Base-by-base conservation (phyloP, 163 green algal genomes). In the Chlamydomonas reinhardtii region DNA sequence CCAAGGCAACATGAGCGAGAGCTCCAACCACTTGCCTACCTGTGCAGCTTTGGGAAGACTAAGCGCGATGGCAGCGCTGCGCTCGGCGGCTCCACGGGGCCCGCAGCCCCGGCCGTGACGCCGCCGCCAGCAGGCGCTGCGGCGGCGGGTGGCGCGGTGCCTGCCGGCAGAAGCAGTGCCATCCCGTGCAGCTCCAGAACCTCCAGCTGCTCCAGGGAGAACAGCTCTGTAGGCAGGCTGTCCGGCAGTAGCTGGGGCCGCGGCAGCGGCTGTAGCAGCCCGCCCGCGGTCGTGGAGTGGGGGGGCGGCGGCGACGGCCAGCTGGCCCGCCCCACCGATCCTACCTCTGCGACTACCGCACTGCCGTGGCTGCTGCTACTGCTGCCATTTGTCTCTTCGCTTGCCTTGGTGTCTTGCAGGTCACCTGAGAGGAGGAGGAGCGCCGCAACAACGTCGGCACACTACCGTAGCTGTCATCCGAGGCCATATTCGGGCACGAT, bases 111-210 rank as follows among this genome's bases (percentile, higher is more conserved):
- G 1, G 11, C 48, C 65, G 12, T 39, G 11, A 37, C 4, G 14
- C 11, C 20, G 34, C 34, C n/a, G 71, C 8, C 14, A 56, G 32
- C 19, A 34, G 11, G 17, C 16, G 32, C 66, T 22, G 27, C 66
- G n/a, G 17, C 65, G 25, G 25, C 65, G n/a, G n/a, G n/a, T n/a
- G n/a, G n/a, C n/a, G n/a, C n/a, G n/a, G n/a, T n/a, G n/a, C n/a
- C n/a, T n/a, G n/a, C 19, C 65, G 52, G 48, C 73, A 17, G 73
- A 52, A 65, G 27, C 43, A 79, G 52, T 1, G 73, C 48, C 19
- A 79, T 52, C 29, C 73, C 73, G 73, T 79, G 66, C 73, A 79
- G 73, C 73, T 79, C 73, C 48, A 79, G 16, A 27, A 68, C 48
- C 73, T 79, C 73, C 73, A 79, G n/a, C 25, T 27, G 43, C 27